Base-by-base conservation (phyloP, 2,329 filamentous ascomycete genomes). In the Hypocreales sp. region DNA sequence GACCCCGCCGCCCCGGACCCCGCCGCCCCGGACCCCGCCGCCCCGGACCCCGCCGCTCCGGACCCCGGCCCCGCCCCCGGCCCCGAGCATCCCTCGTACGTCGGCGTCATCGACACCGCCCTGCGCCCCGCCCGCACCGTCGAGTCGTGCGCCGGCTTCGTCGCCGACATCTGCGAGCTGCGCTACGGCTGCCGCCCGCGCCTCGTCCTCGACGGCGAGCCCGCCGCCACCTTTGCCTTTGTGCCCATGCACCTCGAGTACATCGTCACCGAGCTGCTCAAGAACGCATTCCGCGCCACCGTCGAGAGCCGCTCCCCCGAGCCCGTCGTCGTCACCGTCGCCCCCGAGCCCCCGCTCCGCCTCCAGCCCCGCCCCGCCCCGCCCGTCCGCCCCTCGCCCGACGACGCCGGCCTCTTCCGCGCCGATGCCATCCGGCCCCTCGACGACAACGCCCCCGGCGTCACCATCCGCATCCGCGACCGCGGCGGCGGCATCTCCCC, bases 221-320 rank as follows among this genome's bases (percentile, higher is more conserved):
- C 79, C 0, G 75, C 79, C 27, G 83, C 86, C n/a, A 77, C 74
- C 0, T 92, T 98, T 46, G 84, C 87, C 13, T 90, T 92, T 45
- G 77, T 98, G 7, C 90, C 90, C 10, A 90, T 92, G 49, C 90
- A 98, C 51, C 67, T 98, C 15, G 87, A 95, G 53, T 98, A 98
- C 51, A 94, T 98, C 37, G 71, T 94, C 37, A 98, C 87, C 0
- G 90, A 98, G 53, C 66, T 98, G 2, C 67, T 98, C 32, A 98
- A 98, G 54, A 98, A 98, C 46, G 82, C 86, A 1, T 98, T 95
- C 58, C 73, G 90, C 23, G 87, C 90, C 4, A 92, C 83, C 0
- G 75, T 95, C 8, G 90, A 98, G 53, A 76, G 69, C 31, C 73
- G 74, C n/a, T 77, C 79, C 39, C 65, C 69, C 22, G 79, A 92